Percentiles rank a stretch among this genome's conserved stretches.
phyloP scores from a whole-genome alignment of 306 rosid genomes.

The Ammopiptanthus mongolicus region DNA sequence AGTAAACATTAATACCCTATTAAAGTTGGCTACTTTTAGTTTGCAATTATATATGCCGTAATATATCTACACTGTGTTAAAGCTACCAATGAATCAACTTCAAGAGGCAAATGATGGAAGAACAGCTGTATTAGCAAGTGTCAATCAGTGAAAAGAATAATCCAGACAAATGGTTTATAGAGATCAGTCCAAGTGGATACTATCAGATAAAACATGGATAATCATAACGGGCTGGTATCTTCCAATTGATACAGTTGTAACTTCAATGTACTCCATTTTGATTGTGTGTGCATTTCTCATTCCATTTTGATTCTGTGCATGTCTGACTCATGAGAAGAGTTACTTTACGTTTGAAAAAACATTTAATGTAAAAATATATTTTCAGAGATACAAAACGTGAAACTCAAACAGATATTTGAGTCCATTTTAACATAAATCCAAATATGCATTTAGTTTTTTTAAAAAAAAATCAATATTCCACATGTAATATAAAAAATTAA shows the following conservation, averaged over 20 bases:
- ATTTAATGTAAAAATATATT: too few relatives aligned
- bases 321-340: too few relatives aligned
- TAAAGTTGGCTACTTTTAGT: constrained; percentile 22
- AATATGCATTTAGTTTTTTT: too few relatives aligned
- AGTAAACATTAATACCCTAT: not conserved
- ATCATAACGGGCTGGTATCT: constrained; percentile 25
- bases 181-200: constrained; percentile 16
- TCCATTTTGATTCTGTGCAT: too few relatives aligned
- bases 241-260: not conserved
- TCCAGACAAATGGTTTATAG: constrained; percentile 13
- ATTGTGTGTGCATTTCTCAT: not conserved
- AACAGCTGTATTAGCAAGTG: constrained; percentile 34
- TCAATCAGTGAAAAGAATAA: constrained; percentile 34
- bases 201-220: not conserved
- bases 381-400: too few relatives aligned
- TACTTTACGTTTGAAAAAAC: too few relatives aligned
- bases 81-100: constrained; percentile 13
- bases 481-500: too few relatives aligned
- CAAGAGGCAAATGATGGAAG: constrained; percentile 29
- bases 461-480: too few relatives aligned
- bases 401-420: too few relatives aligned
- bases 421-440: too few relatives aligned
- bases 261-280: not conserved
- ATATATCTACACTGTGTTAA: constrained; percentile 4
- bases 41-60: not conserved